Percentiles rank a stretch among this genome's conserved stretches.
These are phyloP conservation scores for Crataegus laevigata DNA, from an alignment of 306 rosid species.

Conservation along the genomic window DNA sequence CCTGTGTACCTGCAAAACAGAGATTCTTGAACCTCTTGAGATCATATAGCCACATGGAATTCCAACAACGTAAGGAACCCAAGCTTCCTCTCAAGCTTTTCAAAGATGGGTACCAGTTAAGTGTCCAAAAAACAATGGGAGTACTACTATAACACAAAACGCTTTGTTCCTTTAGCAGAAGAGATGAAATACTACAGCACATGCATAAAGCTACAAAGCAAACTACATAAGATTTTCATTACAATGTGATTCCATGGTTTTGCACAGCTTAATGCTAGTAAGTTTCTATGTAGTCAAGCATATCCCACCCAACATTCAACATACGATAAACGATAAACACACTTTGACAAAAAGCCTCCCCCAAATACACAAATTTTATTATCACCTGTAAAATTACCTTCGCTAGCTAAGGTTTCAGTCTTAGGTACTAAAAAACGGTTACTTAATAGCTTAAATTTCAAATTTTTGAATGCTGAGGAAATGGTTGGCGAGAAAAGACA, in stretches of 20 bases:
- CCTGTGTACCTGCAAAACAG: conserved; percentile 15
- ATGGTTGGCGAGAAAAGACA: neutral
- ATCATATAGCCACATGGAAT: neutral
- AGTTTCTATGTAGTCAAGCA: neutral
- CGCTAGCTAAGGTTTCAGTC: neutral
- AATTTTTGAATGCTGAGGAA: neutral
- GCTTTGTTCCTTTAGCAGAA: neutral
- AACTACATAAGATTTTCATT: neutral
- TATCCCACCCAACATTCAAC: neutral
- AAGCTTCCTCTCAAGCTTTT: neutral
- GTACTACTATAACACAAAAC: neutral
- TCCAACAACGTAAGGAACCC: neutral
- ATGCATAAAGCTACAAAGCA: neutral
- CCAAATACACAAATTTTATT: neutral
- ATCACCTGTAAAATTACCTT: neutral
- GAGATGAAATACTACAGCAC: neutral
- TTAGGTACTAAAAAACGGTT: neutral
- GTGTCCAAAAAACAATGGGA: neutral
- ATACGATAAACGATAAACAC: neutral
- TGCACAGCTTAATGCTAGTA: neutral
- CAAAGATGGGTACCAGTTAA: neutral
- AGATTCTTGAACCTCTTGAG: neutral
- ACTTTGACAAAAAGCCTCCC: neutral
- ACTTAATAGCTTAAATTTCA: neutral
- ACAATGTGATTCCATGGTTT: neutral